These are phyloP conservation scores for Aspergillus oerlinghausenensis DNA, from an alignment of 2,329 filamentous ascomycete genomes.

Conservation along the genomic window DNA sequence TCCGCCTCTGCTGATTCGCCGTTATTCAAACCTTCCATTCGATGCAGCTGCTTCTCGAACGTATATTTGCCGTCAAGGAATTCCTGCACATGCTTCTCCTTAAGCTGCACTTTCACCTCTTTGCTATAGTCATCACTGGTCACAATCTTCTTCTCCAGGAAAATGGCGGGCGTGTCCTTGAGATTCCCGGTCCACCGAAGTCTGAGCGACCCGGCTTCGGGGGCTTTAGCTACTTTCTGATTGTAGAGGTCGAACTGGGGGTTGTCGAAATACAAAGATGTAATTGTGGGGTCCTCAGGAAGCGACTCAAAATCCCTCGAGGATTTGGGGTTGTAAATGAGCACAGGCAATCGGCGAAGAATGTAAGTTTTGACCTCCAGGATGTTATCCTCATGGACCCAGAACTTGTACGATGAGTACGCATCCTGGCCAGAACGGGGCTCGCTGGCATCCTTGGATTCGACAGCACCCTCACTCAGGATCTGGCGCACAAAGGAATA, in stretches of 20 bases:
- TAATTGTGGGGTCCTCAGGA: conserved; percentile 80
- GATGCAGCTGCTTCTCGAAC: conserved; percentile 84
- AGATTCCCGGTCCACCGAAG: conserved; percentile 90
- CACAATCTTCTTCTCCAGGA: conserved; percentile 84
- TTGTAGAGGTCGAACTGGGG: conserved; percentile 79
- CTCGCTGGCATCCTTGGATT: conserved; percentile 50
- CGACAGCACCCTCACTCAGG: conserved; percentile 45
- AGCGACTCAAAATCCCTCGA: conserved; percentile 75
- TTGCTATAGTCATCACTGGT: conserved; percentile 70
- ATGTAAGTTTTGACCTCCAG: conserved; percentile 97
- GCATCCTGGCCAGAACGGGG: conserved; percentile 54
- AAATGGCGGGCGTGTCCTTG: conserved; percentile 70
- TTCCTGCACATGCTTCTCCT: conserved; percentile 86
- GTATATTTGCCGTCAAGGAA: conserved; percentile 85
- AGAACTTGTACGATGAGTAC: conserved; percentile 90
- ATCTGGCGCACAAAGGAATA: conserved; percentile 90
- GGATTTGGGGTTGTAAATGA: conserved; percentile 85
- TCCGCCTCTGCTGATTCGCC: conserved; percentile 63
- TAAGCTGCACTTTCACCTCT: conserved; percentile 77
- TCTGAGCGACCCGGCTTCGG: conserved; percentile 75
- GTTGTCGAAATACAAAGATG: conserved; percentile 94
- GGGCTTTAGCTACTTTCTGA: conserved; percentile 72
- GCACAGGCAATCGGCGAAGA: conserved; percentile 79
- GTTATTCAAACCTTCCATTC: conserved; percentile 73
- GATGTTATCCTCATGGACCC: conserved; percentile 93